Conservation (phyloP, 1,284 basidiomycete species). For the Ganoderma lucidum region DNA sequence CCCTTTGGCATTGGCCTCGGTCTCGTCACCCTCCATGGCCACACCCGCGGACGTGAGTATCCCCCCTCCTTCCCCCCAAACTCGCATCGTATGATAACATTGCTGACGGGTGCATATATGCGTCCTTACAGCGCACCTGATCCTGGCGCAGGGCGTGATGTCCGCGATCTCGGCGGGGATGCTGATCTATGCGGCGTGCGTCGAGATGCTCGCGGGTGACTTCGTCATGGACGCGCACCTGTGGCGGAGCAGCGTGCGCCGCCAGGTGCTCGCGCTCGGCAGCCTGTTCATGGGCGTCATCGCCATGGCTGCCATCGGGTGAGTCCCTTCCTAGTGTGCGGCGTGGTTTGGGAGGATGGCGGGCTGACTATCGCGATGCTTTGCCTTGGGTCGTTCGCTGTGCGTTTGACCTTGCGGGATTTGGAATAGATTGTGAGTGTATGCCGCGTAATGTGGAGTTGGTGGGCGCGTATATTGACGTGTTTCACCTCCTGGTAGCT, state of each 20-base stretch:
- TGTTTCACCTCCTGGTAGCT: background rate
- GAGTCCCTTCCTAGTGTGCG: conserved; percentile 7
- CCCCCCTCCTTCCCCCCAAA: background rate
- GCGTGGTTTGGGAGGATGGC: background rate
- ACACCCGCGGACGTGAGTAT: conserved; percentile 41
- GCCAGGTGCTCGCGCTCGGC: conserved; percentile 60
- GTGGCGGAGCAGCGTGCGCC: conserved; percentile 49
- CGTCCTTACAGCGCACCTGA: conserved; percentile 49
- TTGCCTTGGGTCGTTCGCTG: background rate
- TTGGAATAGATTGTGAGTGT: background rate
- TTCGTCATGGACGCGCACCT: conserved; percentile 70
- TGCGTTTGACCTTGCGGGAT: background rate
- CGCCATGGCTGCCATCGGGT: conserved; percentile 63
- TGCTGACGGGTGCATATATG: conserved; percentile 8
- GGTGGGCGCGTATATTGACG: background rate
- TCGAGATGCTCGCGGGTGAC: conserved; percentile 84
- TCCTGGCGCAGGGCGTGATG: conserved; percentile 72
- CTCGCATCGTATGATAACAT: conserved; percentile 12
- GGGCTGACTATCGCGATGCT: background rate
- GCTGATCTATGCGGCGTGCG: conserved; percentile 79
- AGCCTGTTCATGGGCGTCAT: conserved; percentile 63
- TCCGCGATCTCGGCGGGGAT: conserved; percentile 81
- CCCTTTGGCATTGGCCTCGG: conserved; percentile 72
- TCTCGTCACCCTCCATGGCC: conserved; percentile 45
- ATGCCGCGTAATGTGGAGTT: background rate